Conservation (phyloP, 1,139 yeast genomes). For the Suhomyces anneliseae region DNA sequence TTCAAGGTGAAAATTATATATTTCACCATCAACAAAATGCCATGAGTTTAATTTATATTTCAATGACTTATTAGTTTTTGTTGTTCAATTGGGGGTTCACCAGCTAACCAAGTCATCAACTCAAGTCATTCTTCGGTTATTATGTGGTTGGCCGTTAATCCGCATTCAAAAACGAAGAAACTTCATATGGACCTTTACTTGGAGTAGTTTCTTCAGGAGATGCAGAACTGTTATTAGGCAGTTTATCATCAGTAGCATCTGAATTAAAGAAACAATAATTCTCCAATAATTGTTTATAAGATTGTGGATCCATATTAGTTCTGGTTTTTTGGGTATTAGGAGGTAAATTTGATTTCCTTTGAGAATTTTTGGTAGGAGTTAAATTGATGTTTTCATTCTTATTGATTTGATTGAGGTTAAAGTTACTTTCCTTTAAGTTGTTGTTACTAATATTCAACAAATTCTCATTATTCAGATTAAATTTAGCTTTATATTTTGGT, state of each 20-base stretch:
- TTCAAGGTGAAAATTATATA: too few species aligned
- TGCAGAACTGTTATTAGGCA: neutral
- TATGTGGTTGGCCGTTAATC: neutral
- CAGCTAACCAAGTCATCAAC: too few species aligned
- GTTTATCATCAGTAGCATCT: neutral
- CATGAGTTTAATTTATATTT: too few species aligned
- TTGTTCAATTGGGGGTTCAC: too few species aligned
- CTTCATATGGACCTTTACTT: slow-evolving; percentile 19
- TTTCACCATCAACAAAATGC: too few species aligned
- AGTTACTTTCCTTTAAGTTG: neutral
- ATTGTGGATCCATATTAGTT: slow-evolving; percentile 48
- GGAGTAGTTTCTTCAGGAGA: neutral
- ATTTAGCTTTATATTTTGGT: slow-evolving; percentile 9
- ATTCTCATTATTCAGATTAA: slow-evolving; percentile 1
- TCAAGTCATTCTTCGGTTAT: too few species aligned
- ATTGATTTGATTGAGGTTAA: neutral
- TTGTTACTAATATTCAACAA: neutral
- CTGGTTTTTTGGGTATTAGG: neutral
- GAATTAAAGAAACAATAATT: slow-evolving; percentile 64
- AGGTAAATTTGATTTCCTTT: slow-evolving; percentile 1
- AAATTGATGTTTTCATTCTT: neutral
- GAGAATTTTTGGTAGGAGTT: neutral
- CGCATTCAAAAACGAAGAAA: slow-evolving; percentile 26
- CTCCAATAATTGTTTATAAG: slow-evolving; percentile 68
- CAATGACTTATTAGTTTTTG: too few species aligned